Conservation (phyloP, 177 flowering plant genomes). For the Vitis hybrid region DNA sequence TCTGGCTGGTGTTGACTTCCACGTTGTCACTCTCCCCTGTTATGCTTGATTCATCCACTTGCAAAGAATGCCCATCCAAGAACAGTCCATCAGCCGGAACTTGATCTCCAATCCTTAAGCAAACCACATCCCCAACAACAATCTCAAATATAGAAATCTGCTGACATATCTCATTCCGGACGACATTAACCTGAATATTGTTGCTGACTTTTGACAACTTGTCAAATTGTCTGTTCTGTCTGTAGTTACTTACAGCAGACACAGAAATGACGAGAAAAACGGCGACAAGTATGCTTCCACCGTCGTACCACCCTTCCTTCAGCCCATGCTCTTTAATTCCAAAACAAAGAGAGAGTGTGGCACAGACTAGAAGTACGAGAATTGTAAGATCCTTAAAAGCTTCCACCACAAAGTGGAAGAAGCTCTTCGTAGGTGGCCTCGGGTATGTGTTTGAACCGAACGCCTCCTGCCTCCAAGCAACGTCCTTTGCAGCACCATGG, state of each 20-base stretch:
- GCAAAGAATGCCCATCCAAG: constrained; percentile 34
- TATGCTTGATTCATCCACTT: constrained; percentile 45
- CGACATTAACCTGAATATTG: constrained; percentile 33
- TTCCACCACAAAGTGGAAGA: constrained; percentile 27
- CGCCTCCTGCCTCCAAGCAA: constrained; percentile 1
- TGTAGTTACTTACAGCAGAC: constrained; percentile 30
- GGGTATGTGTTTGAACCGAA: constrained; percentile 13
- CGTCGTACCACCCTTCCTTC: constrained; percentile 45
- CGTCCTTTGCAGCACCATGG: constrained; percentile 10
- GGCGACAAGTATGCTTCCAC: constrained; percentile 43
- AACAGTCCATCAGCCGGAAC: constrained; percentile 49
- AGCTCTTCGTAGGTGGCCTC: constrained; percentile 12
- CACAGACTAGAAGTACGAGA: constrained; percentile 32
- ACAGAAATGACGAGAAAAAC: constrained; percentile 35
- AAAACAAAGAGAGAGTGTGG: constrained; percentile 36
- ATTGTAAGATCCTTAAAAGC: constrained; percentile 32
- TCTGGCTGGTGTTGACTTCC: constrained; percentile 21
- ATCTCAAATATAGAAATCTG: constrained; percentile 34
- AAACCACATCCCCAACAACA: constrained; percentile 48
- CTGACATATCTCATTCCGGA: constrained; percentile 26
- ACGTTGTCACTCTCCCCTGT: constrained; percentile 48
- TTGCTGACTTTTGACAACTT: constrained; percentile 31
- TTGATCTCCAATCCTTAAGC: constrained; percentile 44
- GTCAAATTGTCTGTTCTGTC: constrained; percentile 38
- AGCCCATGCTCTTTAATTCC: constrained; percentile 40